Conservation (phyloP, 1,139 yeast species). For the Trichomonascaceae sp. region DNA sequence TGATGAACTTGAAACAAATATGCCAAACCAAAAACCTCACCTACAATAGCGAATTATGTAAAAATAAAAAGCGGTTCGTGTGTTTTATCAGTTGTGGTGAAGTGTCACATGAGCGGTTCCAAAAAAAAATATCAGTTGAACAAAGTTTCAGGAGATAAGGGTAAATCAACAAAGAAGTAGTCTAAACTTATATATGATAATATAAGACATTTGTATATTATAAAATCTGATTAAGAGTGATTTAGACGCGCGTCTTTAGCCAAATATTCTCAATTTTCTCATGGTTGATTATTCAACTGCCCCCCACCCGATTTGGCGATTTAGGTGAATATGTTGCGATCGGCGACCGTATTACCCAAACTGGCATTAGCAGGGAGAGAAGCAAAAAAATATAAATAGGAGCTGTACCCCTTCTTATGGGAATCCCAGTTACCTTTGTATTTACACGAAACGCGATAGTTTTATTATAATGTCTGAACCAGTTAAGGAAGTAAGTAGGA, state of each 20-base stretch:
- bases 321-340: neutral
- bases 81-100: neutral
- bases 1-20: neutral
- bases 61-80: neutral
- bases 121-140: neutral
- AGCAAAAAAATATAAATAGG: neutral
- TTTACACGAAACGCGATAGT: neutral
- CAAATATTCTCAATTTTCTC: neutral
- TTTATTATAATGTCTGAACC: slow-evolving; percentile 5
- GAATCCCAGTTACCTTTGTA: neutral
- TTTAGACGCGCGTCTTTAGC: neutral
- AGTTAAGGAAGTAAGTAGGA: slow-evolving; percentile 5
- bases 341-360: neutral
- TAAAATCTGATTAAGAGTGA: too few relatives aligned
- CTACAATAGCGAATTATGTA: too few relatives aligned
- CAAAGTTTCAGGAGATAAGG: neutral
- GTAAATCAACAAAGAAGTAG: neutral
- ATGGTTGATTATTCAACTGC: neutral
- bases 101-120: neutral
- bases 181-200: neutral
- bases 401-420: neutral
- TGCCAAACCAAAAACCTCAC: neutral
- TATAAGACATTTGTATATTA: too few relatives aligned
- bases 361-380: neutral
- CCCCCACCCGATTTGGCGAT: neutral